Evolutionary conservation across 306 rosid genomes (phyloP).

Genomic region (Adenanthera pavonina): DNA sequence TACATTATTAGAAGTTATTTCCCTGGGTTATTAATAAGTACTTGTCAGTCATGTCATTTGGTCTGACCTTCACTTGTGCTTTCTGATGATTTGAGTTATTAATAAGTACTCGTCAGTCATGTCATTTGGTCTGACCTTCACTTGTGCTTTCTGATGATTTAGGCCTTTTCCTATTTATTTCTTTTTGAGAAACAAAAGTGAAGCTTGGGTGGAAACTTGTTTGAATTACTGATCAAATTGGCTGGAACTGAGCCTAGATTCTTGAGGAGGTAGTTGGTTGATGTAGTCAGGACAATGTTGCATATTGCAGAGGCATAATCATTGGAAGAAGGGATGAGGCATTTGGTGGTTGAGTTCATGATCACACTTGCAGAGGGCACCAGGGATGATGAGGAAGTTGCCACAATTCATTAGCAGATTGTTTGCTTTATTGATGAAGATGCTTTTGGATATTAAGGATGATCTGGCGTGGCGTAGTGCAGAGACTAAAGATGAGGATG

Average conservation of each 20-base stretch:
- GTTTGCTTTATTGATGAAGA: constrained; percentile 5
- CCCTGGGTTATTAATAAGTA: too few relatives aligned
- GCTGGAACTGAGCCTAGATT: constrained; percentile 94
- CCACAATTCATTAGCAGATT: constrained; percentile 6
- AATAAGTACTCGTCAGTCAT: too few relatives aligned
- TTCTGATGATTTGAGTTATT: too few relatives aligned
- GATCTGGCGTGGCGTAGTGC: constrained; percentile 1
- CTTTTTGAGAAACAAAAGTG: too few relatives aligned
- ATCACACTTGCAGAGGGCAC: constrained; percentile 13
- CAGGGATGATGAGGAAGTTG: constrained; percentile 17
- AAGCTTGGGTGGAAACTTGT: too few relatives aligned
- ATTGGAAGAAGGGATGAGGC: constrained; percentile 6
- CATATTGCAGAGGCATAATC: neutral
- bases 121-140: too few relatives aligned
- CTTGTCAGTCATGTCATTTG: too few relatives aligned
- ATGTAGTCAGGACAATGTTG: constrained; percentile 45
- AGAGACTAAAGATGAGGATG: constrained; percentile 16
- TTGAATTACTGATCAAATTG: constrained; percentile 84
- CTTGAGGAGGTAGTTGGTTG: constrained; percentile 80
- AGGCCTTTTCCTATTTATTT: too few relatives aligned
- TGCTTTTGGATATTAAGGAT: neutral
- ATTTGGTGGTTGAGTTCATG: constrained; percentile 1
- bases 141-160: too few relatives aligned
- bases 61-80: too few relatives aligned
- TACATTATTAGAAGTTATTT: too few relatives aligned